These are phyloP conservation scores for Agarophyton chilense DNA, from an alignment of 23 red algal genomes.

Conservation along the genomic window DNA sequence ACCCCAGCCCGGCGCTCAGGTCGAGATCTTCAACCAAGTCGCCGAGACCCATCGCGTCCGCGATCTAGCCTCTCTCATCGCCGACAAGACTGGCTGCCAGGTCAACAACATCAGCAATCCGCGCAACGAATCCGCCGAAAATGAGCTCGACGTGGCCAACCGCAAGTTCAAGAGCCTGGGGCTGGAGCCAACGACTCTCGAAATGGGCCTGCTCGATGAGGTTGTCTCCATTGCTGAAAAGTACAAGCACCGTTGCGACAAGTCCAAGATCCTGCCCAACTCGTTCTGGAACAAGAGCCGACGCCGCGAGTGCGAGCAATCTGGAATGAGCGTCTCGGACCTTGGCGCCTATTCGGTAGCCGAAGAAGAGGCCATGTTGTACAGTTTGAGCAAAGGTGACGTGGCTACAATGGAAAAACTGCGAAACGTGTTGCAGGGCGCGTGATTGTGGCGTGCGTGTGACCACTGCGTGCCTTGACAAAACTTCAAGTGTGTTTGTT, in stretches of 20 bases:
- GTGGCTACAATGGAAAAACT: conserved; percentile 62
- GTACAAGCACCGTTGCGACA: conserved; percentile 85
- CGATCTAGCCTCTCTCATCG: conserved; percentile 88
- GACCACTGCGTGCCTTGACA: background rate
- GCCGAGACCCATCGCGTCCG: conserved; percentile 97
- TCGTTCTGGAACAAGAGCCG: conserved; percentile 95
- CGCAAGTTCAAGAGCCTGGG: conserved; percentile 92
- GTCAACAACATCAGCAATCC: conserved; percentile 92
- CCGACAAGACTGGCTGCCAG: conserved; percentile 80
- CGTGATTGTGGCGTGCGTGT: background rate
- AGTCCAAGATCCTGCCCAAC: conserved; percentile 90
- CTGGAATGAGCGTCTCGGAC: conserved; percentile 43
- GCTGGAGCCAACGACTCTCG: conserved; percentile 79
- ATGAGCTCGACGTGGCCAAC: conserved; percentile 96
- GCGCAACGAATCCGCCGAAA: conserved; percentile 94
- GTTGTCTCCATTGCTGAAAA: conserved; percentile 89
- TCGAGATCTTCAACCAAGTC: conserved; percentile 98
- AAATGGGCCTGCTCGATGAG: conserved; percentile 92
- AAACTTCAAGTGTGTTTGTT: no score
- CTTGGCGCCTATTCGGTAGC: conserved; percentile 51
- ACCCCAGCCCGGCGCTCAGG: conserved; percentile 79
- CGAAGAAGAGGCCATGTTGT: conserved; percentile 60
- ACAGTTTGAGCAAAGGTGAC: conserved; percentile 73
- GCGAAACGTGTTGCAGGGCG: conserved; percentile 56
- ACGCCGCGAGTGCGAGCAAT: conserved; percentile 68